phyloP scores from a whole-genome alignment of 2,329 filamentous ascomycete genomes.

The Ophiostoma piceae region DNA sequence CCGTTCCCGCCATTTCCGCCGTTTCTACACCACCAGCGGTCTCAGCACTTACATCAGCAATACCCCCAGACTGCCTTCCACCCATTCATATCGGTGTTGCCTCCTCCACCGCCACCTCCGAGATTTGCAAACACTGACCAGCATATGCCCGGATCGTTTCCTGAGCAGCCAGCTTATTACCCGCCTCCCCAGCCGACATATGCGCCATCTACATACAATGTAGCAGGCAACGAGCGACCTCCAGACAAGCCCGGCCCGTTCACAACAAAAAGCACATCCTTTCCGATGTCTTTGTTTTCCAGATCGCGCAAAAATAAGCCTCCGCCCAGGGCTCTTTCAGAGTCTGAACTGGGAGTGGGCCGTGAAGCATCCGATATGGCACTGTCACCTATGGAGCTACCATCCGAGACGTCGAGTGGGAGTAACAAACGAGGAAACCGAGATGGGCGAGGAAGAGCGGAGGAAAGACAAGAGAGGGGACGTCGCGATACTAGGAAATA shows the following conservation, averaged over 20 bases:
- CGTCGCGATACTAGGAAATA: not conserved
- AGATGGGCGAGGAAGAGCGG: not conserved
- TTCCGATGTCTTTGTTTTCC: not conserved
- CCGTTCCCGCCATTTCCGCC: not conserved
- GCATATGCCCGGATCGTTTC: slow-evolving; percentile 9
- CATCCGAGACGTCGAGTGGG: slow-evolving; percentile 23
- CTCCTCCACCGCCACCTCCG: slow-evolving; percentile 6
- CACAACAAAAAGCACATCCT: not conserved
- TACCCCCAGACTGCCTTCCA: not conserved
- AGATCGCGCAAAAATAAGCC: not conserved
- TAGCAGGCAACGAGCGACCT: not conserved
- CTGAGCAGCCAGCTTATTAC: not conserved
- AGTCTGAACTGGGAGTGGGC: not conserved
- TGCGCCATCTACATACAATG: not conserved
- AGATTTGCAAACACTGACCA: not conserved
- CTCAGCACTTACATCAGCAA: not conserved
- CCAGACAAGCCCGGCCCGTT: not conserved
- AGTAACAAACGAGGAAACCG: not conserved
- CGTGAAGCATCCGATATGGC: not conserved
- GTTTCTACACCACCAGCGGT: not conserved
- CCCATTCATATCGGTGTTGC: not conserved
- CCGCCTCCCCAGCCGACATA: slow-evolving; percentile 4
- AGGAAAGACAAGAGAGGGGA: not conserved
- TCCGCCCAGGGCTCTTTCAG: not conserved
- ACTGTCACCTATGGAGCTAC: slow-evolving; percentile 16